These are phyloP conservation scores for Chytridium lagenaria DNA, from an alignment of 371 early-diverging fungal species.

Conservation along the genomic window DNA sequence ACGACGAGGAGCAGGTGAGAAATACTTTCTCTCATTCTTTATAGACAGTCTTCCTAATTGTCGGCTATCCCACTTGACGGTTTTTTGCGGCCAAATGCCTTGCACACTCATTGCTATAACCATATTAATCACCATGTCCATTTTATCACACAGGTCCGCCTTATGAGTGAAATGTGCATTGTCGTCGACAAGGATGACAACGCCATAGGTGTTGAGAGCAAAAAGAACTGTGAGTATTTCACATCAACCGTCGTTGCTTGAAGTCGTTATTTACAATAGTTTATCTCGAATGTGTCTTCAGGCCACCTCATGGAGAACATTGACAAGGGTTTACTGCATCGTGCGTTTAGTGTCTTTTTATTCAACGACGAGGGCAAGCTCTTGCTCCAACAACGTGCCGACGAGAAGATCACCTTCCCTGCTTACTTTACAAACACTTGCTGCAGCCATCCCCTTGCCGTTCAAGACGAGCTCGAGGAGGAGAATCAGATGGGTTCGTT, in stretches of 20 bases:
- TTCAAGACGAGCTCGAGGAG: constrained; percentile 80
- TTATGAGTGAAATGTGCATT: constrained; percentile 98
- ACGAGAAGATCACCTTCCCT: constrained; percentile 97
- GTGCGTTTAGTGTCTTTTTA: constrained; percentile 96
- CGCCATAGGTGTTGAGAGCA: constrained; percentile 82
- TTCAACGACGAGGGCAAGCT: constrained; percentile 83
- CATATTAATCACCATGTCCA: no score
- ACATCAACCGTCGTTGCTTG: not conserved
- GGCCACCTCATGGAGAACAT: constrained; percentile 94
- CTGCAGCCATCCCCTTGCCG: constrained; percentile 94
- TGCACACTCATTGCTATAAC: no score
- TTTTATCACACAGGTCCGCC: constrained; percentile 67
- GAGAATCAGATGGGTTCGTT: constrained; percentile 69
- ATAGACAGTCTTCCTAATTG: no score
- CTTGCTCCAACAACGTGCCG: constrained; percentile 89
- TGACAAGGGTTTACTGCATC: constrained; percentile 86
- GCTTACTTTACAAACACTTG: constrained; percentile 96
- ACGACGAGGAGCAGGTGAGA: constrained; percentile 19
- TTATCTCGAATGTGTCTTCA: constrained; percentile 36
- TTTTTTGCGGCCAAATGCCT: no score
- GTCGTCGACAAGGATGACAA: constrained; percentile 86
- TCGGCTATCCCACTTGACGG: no score
- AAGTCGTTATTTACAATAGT: constrained; percentile 2
- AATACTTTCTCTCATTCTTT: not conserved
- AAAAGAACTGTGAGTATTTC: constrained; percentile 82